Percentiles rank a stretch among this genome's conserved stretches.
Evolutionary conservation across 805 yeast species (phyloP).

Genomic region (Zygoascus bituminiphila): DNA sequence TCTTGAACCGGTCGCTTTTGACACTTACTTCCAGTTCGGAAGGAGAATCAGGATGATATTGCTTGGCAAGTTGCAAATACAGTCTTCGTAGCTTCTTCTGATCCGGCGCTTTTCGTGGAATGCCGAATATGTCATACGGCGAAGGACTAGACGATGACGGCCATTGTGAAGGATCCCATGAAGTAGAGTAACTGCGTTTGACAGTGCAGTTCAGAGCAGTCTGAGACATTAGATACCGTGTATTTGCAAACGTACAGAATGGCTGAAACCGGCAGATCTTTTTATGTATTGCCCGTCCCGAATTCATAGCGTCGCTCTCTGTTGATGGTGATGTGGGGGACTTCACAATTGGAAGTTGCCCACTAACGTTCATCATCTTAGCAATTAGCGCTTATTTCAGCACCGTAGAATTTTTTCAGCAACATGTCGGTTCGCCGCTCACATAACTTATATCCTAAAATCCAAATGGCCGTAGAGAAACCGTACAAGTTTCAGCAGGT

Average conservation of each 20-base stretch:
- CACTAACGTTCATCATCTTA: too few relatives aligned
- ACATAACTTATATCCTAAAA: neutral
- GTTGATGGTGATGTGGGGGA: too few relatives aligned
- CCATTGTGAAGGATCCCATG: slow-evolving; percentile 35
- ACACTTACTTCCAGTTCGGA: slow-evolving; percentile 33
- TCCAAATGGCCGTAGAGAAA: slow-evolving; percentile 43
- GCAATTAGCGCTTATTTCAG: too few relatives aligned
- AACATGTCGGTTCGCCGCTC: neutral
- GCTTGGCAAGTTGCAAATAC: slow-evolving; percentile 56
- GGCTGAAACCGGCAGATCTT: too few relatives aligned
- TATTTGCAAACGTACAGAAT: too few relatives aligned
- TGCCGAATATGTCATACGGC: slow-evolving; percentile 62
- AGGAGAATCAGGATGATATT: slow-evolving; percentile 70
- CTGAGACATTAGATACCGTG: neutral
- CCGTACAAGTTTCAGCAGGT: slow-evolving; percentile 50
- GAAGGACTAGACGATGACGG: slow-evolving; percentile 50
- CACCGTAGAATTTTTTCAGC: too few relatives aligned
- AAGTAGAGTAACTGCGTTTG: neutral
- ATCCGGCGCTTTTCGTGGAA: slow-evolving; percentile 32
- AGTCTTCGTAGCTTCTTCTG: slow-evolving; percentile 36
- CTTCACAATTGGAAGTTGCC: too few relatives aligned
- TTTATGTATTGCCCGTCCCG: too few relatives aligned
- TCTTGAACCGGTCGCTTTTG: slow-evolving; percentile 43
- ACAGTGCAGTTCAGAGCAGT: neutral
- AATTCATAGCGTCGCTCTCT: too few relatives aligned